Base-by-base conservation (phyloP, 208 protist species). In the Trypanosomatidae sp. region DNA sequence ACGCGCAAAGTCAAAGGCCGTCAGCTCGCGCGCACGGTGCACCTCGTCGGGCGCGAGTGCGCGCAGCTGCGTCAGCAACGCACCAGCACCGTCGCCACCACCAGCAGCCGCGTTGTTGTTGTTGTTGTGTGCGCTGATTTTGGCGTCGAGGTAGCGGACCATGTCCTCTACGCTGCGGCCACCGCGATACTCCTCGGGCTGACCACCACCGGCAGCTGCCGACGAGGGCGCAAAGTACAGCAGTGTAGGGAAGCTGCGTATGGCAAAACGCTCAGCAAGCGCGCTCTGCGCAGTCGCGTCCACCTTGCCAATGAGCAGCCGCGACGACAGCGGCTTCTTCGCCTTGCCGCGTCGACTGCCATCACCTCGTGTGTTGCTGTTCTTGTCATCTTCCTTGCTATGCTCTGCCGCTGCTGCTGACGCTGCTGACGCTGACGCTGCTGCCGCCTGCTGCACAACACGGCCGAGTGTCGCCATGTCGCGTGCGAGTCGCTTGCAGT, bases 151-250 rank as follows among this genome's bases (percentile, higher is more conserved):
- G 43, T 68, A 87, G n/a, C 28, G 23, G 23, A 67, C 43, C 15
- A 91, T 60, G 28, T 20, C 42, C 7, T 63, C 43, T 11, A 49
- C 60, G 7, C 40, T 64, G 56, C 70, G 67, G 4, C 15, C 18
- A 1, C 54, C 48, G 1, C 24, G 11, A 55, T 86, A 91, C 43
- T 53, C 49, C 27, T 62, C 50, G 13, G 60, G 57, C 28, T 37
- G 50, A 16, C 26, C 37, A 4, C 65, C 68, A 3, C 67, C 75
- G 1, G 57, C 43, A n/a, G n/a, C n/a, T n/a, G n/a, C n/a, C n/a
- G n/a, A n/a, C n/a, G n/a, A n/a, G 8, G 66, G 56, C n/a, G 78
- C 64, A 28, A 84, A 86, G 56, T 48, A 92, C n/a, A 72, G 66
- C 13, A 95, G 44, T 3, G 76, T 88, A 2, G 84, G 79, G 35